Evolutionary conservation across 345 rosid species (phyloP).

Genomic region (Physaria fendleri): DNA sequence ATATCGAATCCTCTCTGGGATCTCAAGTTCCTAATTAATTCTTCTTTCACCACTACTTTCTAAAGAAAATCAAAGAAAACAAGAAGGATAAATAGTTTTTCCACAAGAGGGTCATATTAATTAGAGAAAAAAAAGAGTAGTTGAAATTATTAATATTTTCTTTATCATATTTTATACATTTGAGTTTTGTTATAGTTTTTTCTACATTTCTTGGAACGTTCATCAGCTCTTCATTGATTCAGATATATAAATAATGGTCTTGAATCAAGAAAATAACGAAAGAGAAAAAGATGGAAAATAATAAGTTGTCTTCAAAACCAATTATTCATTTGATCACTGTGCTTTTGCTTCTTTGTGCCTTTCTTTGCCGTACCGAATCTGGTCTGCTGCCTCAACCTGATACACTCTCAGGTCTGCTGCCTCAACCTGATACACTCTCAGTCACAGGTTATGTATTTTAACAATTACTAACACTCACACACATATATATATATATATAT

Average conservation of each 20-base stretch:
- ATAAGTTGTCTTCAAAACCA: background rate
- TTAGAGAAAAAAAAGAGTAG: background rate
- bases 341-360: background rate
- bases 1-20: background rate
- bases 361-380: conserved; percentile 1
- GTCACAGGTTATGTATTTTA: background rate
- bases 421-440: background rate
- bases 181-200: background rate
- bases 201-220: background rate
- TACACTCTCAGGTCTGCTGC: background rate
- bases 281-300: background rate
- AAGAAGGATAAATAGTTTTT: background rate
- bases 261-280: background rate
- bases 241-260: background rate
- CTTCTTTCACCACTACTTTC: background rate
- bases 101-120: background rate
- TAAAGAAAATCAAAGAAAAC: background rate
- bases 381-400: background rate
- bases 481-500: background rate
- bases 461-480: background rate
- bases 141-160: background rate
- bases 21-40: background rate
- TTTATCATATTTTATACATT: background rate
- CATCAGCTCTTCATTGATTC: background rate
- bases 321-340: background rate